A percentile compares a stretch with the other conserved stretches of the same genome.
Evolutionary conservation across 1,284 basidiomycete genomes (phyloP).

Genomic region (Vanrija sp.): DNA sequence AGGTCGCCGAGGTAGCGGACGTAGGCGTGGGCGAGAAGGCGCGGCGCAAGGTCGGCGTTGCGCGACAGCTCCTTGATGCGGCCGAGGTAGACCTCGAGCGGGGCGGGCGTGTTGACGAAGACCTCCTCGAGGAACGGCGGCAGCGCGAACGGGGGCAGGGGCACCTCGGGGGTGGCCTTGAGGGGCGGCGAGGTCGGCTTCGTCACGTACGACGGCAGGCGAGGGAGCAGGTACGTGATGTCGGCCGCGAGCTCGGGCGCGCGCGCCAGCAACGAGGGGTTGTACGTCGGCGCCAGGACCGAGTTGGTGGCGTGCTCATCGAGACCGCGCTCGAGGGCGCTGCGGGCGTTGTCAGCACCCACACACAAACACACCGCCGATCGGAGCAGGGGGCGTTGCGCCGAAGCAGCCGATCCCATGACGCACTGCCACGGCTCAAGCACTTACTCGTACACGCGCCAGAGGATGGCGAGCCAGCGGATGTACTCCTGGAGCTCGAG

Average conservation of each 20-base stretch:
- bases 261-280: constrained; percentile 64
- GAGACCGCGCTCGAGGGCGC: constrained; percentile 64
- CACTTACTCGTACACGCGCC: constrained; percentile 71
- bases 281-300: constrained; percentile 64
- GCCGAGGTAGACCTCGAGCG: constrained; percentile 57
- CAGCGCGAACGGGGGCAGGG: constrained; percentile 54
- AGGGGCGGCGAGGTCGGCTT: constrained; percentile 1
- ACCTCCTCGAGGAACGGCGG: constrained; percentile 45
- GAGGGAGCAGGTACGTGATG: constrained; percentile 61
- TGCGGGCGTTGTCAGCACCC: constrained; percentile 29
- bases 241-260: constrained; percentile 60
- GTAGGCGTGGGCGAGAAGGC: constrained; percentile 72
- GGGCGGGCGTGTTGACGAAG: constrained; percentile 53
- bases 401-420: not conserved
- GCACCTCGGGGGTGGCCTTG: constrained; percentile 50
- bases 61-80: constrained; percentile 54
- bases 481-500: constrained; percentile 64
- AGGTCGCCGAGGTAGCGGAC: constrained; percentile 83
- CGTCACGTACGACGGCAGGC: constrained; percentile 20
- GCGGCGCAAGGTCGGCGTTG: constrained; percentile 53
- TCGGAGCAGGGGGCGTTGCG: too few species aligned
- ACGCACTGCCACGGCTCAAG: not conserved
- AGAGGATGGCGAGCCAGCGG: constrained; percentile 68
- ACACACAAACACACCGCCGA: too few species aligned
- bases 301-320: constrained; percentile 61